phyloP scores from a whole-genome alignment of 2,329 filamentous ascomycete species.

The Emmonsiellopsis sp. region DNA sequence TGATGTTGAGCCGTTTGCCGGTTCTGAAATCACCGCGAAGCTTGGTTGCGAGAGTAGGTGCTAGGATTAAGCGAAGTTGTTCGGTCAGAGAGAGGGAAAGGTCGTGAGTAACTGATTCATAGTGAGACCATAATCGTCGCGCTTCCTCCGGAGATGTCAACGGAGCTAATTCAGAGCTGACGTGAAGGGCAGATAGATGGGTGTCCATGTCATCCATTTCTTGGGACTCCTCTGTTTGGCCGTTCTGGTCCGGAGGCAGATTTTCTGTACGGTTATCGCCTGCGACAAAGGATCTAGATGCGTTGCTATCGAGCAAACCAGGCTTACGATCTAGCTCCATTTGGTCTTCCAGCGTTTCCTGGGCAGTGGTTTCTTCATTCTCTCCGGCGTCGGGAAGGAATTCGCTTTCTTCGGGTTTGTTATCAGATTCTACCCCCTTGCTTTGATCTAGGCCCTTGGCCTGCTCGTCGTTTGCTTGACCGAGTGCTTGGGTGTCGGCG shows the following conservation, averaged over 20 bases:
- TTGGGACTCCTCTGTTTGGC: conserved; percentile 35
- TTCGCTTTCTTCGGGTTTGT: conserved; percentile 45
- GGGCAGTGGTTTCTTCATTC: conserved; percentile 24
- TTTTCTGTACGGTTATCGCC: conserved; percentile 33
- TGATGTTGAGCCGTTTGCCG: conserved; percentile 96
- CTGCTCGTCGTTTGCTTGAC: conserved; percentile 78
- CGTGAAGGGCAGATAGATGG: conserved; percentile 61
- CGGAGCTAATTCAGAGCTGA: conserved; percentile 43
- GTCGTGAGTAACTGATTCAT: conserved; percentile 73
- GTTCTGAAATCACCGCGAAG: conserved; percentile 95
- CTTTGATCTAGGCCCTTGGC: conserved; percentile 76
- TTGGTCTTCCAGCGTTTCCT: conserved; percentile 40
- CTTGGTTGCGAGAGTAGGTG: conserved; percentile 89
- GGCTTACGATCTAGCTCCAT: conserved; percentile 30
- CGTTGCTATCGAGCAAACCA: conserved; percentile 26
- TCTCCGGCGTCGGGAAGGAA: conserved; percentile 47
- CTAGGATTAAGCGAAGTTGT: conserved; percentile 89
- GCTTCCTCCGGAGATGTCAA: conserved; percentile 47
- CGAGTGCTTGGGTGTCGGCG: conserved; percentile 85
- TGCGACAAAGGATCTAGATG: conserved; percentile 44
- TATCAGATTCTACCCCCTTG: conserved; percentile 69
- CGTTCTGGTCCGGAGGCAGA: conserved; percentile 18
- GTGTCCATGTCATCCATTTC: conserved; percentile 41
- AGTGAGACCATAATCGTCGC: conserved; percentile 70
- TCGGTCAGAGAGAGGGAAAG: conserved; percentile 86